phyloP scores from a whole-genome alignment of 768 basidiomycete genomes.

The Leccinum truebloodii region DNA sequence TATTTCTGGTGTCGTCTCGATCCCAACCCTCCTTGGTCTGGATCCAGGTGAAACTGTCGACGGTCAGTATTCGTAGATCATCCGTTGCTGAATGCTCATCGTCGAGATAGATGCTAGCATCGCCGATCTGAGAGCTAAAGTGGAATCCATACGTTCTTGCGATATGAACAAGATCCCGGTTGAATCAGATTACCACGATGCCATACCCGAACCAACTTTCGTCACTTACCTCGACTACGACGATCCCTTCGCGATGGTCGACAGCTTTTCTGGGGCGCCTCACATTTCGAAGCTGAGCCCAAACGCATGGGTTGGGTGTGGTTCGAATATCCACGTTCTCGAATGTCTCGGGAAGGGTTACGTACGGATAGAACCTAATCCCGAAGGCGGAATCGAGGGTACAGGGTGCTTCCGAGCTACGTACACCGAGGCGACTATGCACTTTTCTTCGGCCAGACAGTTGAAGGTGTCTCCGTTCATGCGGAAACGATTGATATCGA shows the following conservation, averaged over 20 bases:
- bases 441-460: conserved; percentile 42
- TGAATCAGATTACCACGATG: conserved; percentile 26
- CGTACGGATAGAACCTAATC: conserved; percentile 56
- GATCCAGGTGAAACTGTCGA: conserved; percentile 67
- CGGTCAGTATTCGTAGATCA: conserved; percentile 39
- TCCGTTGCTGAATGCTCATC: background rate
- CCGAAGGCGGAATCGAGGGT: conserved; percentile 33
- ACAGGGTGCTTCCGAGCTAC: conserved; percentile 46
- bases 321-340: conserved; percentile 67
- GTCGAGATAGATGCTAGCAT: conserved; percentile 48
- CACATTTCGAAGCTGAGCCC: conserved; percentile 55
- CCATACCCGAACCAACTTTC: conserved; percentile 55
- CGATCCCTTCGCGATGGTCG: conserved; percentile 64
- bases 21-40: conserved; percentile 84
- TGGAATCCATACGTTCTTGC: conserved; percentile 21
- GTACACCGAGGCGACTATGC: conserved; percentile 54
- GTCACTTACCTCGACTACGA: conserved; percentile 79
- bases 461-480: conserved; percentile 56
- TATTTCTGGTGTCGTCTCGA: conserved; percentile 70
- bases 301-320: conserved; percentile 81
- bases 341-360: conserved; percentile 73
- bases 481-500: conserved; percentile 52
- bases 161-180: conserved; percentile 3
- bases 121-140: conserved; percentile 47
- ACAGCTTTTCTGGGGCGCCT: conserved; percentile 51